Evolutionary conservation across 2,329 filamentous ascomycete genomes (phyloP).

Genomic region (Colletotrichum sp.): DNA sequence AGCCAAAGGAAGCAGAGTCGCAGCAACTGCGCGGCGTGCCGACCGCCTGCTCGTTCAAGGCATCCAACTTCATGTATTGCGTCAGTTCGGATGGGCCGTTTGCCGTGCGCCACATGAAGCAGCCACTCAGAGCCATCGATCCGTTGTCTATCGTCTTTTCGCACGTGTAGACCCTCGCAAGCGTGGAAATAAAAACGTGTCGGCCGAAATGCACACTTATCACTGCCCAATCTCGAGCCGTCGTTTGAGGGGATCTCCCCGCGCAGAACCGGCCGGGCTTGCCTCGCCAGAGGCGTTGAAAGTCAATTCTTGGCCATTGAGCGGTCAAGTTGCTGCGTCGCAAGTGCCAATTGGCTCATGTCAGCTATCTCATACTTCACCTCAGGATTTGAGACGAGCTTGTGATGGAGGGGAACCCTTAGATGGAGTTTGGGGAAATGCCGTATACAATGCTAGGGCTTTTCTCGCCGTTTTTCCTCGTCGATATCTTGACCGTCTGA

Average conservation of each 20-base stretch:
- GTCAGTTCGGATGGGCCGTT: slow-evolving; percentile 11
- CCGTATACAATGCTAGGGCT: slow-evolving; percentile 1
- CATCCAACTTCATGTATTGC: slow-evolving; percentile 2
- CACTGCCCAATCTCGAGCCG: slow-evolving; percentile 18
- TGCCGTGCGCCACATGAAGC: neutral
- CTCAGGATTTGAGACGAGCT: neutral
- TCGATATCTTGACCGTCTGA: slow-evolving; percentile 7
- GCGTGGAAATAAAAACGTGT: slow-evolving; percentile 7
- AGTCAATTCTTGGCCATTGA: neutral
- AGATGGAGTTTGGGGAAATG: slow-evolving; percentile 1
- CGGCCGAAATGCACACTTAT: slow-evolving; percentile 18
- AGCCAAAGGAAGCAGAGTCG: slow-evolving; percentile 12
- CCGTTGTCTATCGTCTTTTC: neutral
- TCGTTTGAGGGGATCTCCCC: slow-evolving; percentile 17
- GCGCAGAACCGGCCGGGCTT: slow-evolving; percentile 2
- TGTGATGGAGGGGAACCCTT: neutral
- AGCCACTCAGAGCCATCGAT: slow-evolving; percentile 12
- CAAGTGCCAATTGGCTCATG: slow-evolving; percentile 18
- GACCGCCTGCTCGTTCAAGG: slow-evolving; percentile 13
- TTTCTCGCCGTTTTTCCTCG: neutral
- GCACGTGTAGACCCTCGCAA: slow-evolving; percentile 11
- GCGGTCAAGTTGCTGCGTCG: neutral
- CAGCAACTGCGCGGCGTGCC: slow-evolving; percentile 3
- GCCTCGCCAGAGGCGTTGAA: neutral
- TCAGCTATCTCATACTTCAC: slow-evolving; percentile 4